Evolutionary conservation across 106 monocot genomes (phyloP), one percentile per base, ranked within the genome.

Genomic region (Alisma plantagoaquatica): DNA sequence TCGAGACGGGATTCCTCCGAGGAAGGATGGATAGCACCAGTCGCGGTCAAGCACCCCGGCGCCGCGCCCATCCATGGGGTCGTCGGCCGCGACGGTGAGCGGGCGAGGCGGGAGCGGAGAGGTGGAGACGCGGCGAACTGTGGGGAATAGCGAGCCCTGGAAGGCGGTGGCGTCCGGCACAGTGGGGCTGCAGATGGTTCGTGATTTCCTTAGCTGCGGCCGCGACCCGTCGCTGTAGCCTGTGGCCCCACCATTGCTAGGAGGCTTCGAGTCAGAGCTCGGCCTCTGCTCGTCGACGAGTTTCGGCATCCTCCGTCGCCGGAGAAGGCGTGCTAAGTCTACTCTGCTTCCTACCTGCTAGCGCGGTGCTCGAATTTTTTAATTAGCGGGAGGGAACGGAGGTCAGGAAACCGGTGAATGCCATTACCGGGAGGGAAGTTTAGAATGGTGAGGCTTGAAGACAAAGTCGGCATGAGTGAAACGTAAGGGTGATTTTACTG

Each of bases 11-110:
- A 56, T 43, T n/a, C 60, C 55, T 2, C 81, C 82, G 46, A 82
- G 77, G 38, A 82, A 69, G 21, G 87, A 75, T 10, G 81, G 81
- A 56, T 69, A 87, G 64, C 43, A 77, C 82, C 82, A 82, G 47
- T 78, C 81, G 3, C 69, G 75, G 32, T 80, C 80, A 33, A 67
- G 55, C 25, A 69, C 43, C 11, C 47, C 70, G 20, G 41, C 63
- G 32, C n/a, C n/a, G n/a, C n/a, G n/a, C n/a, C 43, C 43, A 30
- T 73, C 66, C 46, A 69, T 68, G 21, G 82, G 78, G 27, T 72
- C 61, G 35, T 78, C 81, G 22, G 72, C 81, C 19, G 81, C 59
- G 30, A 78, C 77, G 20, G 81, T 64, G 21, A 78, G 60, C 26
- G 41, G 32, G 17, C 61, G 65, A 4, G 58, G 44, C 19, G 58